A percentile compares a stretch with the other conserved stretches of the same genome.
Evolutionary conservation across 2,329 filamentous ascomycete species (phyloP).

Genomic region (Gremmenia infestans): DNA sequence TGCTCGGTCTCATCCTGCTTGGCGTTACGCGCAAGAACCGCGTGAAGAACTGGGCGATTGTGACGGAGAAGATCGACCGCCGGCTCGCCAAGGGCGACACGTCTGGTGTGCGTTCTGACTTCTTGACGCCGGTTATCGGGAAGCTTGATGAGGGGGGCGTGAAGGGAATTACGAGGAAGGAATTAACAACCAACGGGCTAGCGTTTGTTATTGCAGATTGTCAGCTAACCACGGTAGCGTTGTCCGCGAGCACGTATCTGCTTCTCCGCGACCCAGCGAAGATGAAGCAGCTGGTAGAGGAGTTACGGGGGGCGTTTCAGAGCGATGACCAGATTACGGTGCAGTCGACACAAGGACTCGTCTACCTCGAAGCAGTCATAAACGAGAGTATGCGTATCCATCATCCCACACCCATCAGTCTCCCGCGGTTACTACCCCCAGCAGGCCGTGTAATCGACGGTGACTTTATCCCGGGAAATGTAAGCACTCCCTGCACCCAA

Average conservation of each 20-base stretch:
- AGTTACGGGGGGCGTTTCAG: not conserved
- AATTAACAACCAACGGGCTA: not conserved
- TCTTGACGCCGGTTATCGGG: not conserved
- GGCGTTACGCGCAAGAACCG: not conserved
- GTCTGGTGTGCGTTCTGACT: not conserved
- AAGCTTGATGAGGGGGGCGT: not conserved
- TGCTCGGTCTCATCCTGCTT: not conserved
- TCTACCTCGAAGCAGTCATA: slow-evolving; percentile 5
- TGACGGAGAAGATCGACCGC: not conserved
- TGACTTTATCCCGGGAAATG: not conserved
- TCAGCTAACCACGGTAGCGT: not conserved
- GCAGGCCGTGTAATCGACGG: slow-evolving; percentile 1
- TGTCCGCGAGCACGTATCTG: not conserved
- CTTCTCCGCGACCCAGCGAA: not conserved
- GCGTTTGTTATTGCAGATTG: not conserved
- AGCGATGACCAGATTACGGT: not conserved
- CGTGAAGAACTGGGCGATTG: not conserved
- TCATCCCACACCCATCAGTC: not conserved
- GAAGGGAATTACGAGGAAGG: not conserved
- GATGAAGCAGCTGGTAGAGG: not conserved
- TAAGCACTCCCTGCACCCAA: not conserved
- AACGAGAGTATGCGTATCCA: slow-evolving; percentile 4
- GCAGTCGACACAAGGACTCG: not conserved
- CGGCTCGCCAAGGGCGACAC: not conserved
- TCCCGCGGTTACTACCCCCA: not conserved